These are phyloP conservation scores for Chalara sp. DNA, from an alignment of 2,329 filamentous ascomycete species.

Conservation along the genomic window DNA sequence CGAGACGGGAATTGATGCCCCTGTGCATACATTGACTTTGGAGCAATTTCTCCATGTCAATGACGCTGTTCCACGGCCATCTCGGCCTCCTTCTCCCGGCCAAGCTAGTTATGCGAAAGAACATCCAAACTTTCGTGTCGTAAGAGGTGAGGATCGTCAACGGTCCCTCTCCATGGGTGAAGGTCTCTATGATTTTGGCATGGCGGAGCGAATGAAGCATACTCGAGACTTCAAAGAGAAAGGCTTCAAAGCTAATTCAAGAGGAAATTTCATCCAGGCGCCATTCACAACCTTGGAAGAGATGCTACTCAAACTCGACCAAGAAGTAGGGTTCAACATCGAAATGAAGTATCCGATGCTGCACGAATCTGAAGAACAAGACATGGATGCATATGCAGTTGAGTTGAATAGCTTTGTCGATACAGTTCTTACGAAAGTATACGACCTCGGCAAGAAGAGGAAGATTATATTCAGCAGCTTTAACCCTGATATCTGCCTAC, in stretches of 20 bases:
- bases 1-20: slow-evolving; percentile 94
- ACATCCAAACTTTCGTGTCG: slow-evolving; percentile 15
- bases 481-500: slow-evolving; percentile 92
- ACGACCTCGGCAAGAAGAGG: slow-evolving; percentile 73
- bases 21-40: slow-evolving; percentile 87
- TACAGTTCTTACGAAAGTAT: slow-evolving; percentile 83
- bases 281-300: slow-evolving; percentile 94
- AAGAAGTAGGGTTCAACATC: slow-evolving; percentile 90
- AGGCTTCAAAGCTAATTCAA: slow-evolving; percentile 91
- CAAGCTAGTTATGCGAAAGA: slow-evolving; percentile 9
- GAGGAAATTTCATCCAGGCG: slow-evolving; percentile 90
- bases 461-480: slow-evolving; percentile 97
- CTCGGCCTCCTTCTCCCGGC: slow-evolving; percentile 39
- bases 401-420: slow-evolving; percentile 97
- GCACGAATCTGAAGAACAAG: slow-evolving; percentile 86
- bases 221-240: slow-evolving; percentile 91
- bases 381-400: slow-evolving; percentile 94
- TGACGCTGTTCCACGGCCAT: slow-evolving; percentile 38
- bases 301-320: slow-evolving; percentile 78
- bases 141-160: slow-evolving; percentile 23
- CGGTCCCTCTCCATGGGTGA: slow-evolving; percentile 28
- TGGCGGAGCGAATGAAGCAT: slow-evolving; percentile 88
- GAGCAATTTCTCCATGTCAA: slow-evolving; percentile 91
- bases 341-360: slow-evolving; percentile 99
- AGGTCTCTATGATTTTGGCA: slow-evolving; percentile 14